These are phyloP conservation scores for Porphyrellus cyaneotinctus DNA, from an alignment of 768 basidiomycete genomes.

Conservation along the genomic window DNA sequence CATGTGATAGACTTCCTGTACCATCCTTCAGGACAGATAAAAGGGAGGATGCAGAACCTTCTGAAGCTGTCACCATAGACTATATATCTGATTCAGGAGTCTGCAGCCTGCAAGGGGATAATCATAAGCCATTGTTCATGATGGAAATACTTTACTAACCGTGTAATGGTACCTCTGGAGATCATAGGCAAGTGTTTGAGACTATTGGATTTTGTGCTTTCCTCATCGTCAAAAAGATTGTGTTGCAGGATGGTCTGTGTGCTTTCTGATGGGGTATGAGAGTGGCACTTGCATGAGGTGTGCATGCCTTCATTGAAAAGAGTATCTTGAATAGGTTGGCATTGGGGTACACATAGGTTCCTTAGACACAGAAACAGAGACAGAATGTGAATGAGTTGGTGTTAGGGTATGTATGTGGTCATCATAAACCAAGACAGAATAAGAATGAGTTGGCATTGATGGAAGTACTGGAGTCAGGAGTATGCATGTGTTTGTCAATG, in stretches of 20 bases:
- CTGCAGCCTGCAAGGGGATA: neutral
- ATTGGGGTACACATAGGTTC: neutral
- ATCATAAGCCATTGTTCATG: neutral
- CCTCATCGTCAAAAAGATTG: neutral
- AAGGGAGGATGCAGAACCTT: neutral
- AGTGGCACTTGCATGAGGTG: too few relatives aligned
- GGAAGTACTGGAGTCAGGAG: neutral
- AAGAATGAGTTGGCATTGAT: neutral
- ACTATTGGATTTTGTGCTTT: neutral
- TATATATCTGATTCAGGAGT: neutral
- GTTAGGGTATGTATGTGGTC: neutral
- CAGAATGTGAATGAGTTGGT: neutral
- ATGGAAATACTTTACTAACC: neutral
- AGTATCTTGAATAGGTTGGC: neutral
- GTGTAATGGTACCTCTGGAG: too few relatives aligned
- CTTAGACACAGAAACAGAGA: neutral
- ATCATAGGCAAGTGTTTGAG: too few relatives aligned
- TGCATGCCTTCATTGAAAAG: neutral
- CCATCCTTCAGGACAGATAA: too few relatives aligned
- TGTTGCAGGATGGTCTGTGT: neutral
- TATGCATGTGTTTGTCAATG: neutral
- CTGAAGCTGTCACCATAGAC: neutral
- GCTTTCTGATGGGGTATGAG: neutral
- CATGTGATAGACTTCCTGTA: neutral
- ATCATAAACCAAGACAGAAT: neutral